Percentiles rank a stretch among this genome's conserved stretches.
Conservation (phyloP, 139 green algal genomes). For the Microglena sp. region DNA sequence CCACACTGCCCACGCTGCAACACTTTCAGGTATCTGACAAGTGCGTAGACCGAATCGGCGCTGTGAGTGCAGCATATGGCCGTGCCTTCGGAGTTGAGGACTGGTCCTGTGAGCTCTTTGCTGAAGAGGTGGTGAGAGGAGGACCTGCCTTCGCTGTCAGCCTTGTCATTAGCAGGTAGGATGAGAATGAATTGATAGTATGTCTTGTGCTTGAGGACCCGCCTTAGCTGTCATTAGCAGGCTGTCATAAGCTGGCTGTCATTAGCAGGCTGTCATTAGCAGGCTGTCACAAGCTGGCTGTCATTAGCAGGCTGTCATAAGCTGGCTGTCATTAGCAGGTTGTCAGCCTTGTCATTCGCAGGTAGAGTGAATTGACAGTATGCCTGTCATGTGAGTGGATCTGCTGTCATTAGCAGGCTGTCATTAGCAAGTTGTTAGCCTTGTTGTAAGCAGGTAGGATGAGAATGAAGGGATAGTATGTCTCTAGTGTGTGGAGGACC, state of each 20-base stretch:
- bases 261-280: too few relatives aligned
- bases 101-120: conserved; percentile 87
- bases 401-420: too few relatives aligned
- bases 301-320: too few relatives aligned
- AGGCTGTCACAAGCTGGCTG: too few relatives aligned
- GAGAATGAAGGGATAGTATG: not conserved
- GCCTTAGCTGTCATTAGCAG: not conserved
- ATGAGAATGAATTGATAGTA: not conserved
- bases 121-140: conserved; percentile 85
- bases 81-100: conserved; percentile 65
- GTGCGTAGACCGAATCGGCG: conserved; percentile 41
- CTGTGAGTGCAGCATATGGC: conserved; percentile 49
- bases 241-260: too few relatives aligned
- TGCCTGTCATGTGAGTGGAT: too few relatives aligned
- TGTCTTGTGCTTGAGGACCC: not conserved
- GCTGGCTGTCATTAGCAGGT: too few relatives aligned
- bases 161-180: conserved; percentile 61
- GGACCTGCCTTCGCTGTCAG: conserved; percentile 86
- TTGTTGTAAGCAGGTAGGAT: not conserved
- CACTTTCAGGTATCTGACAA: conserved; percentile 37
- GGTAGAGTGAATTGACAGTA: too few relatives aligned
- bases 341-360: too few relatives aligned
- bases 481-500: conserved; percentile 64
- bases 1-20: too few relatives aligned
- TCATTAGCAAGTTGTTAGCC: too few relatives aligned